A percentile compares a stretch with the other conserved stretches of the same genome.
phyloP scores from a whole-genome alignment of 179 eudicot species.

The Beta lomatogona region DNA sequence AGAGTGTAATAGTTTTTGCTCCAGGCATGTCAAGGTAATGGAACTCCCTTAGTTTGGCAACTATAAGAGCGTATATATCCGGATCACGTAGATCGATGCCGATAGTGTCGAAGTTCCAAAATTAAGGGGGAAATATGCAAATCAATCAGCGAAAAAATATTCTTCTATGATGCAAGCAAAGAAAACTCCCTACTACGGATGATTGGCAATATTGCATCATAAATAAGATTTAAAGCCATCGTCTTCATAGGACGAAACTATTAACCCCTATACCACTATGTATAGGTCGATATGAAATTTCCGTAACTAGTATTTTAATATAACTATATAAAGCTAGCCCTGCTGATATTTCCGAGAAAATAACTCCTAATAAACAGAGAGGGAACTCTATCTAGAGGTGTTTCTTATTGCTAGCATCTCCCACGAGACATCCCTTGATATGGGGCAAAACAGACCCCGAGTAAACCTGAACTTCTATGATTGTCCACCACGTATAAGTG shows the following conservation, averaged over 20 bases:
- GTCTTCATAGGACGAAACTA: neutral
- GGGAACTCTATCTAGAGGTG: neutral
- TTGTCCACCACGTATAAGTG: neutral
- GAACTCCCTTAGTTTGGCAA: constrained; percentile 84
- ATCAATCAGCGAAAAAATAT: constrained; percentile 12
- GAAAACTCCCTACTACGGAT: neutral
- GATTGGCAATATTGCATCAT: neutral
- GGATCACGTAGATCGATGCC: constrained; percentile 82
- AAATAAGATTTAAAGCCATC: neutral
- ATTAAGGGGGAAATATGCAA: neutral
- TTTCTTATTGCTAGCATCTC: neutral
- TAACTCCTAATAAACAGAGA: neutral
- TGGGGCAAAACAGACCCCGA: neutral
- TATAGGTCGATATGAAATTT: neutral
- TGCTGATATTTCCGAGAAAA: neutral
- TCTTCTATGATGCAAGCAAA: neutral
- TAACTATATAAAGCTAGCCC: neutral
- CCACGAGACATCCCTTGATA: too few relatives aligned
- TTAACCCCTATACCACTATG: neutral
- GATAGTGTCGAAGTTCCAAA: constrained; percentile 61
- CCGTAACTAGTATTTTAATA: neutral
- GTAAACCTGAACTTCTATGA: neutral
- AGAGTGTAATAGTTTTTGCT: constrained; percentile 54
- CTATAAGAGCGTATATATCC: constrained; percentile 74
- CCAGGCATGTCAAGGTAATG: constrained; percentile 89